Conservation (phyloP, 176 grass and related monocot species). For the Raddia distichophylla region DNA sequence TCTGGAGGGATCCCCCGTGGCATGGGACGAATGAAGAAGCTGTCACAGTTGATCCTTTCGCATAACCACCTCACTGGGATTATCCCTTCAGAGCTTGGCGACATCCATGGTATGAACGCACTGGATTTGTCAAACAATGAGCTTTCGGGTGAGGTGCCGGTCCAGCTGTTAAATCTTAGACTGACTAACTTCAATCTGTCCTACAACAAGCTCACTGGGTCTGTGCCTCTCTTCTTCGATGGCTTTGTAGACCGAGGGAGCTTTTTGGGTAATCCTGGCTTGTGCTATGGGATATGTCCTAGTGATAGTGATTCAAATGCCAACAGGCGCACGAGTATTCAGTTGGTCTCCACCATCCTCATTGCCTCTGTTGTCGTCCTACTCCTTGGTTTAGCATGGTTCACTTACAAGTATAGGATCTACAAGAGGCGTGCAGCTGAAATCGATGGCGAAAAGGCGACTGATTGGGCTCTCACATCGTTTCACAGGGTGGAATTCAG, state of each 20-base stretch:
- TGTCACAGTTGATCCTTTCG: slow-evolving; percentile 58
- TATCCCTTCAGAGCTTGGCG: slow-evolving; percentile 68
- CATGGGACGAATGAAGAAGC: slow-evolving; percentile 41
- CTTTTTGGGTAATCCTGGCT: slow-evolving; percentile 84
- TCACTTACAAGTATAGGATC: slow-evolving; percentile 41
- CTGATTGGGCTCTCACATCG: slow-evolving; percentile 59
- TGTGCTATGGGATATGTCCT: slow-evolving; percentile 49
- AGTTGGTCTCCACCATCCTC: slow-evolving; percentile 5
- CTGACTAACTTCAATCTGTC: slow-evolving; percentile 68
- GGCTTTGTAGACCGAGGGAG: slow-evolving; percentile 30
- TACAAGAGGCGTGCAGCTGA: slow-evolving; percentile 9
- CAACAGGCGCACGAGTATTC: neutral
- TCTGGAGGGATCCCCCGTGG: slow-evolving; percentile 59
- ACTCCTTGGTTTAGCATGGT: slow-evolving; percentile 34
- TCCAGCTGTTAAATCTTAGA: slow-evolving; percentile 50
- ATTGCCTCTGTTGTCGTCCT: slow-evolving; percentile 20
- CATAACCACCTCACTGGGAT: slow-evolving; percentile 61
- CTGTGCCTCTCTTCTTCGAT: slow-evolving; percentile 46
- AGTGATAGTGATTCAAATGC: neutral
- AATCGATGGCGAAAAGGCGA: neutral
- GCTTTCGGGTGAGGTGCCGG: slow-evolving; percentile 63
- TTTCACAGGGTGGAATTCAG: slow-evolving; percentile 67
- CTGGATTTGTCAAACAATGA: slow-evolving; percentile 78
- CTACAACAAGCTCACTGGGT: slow-evolving; percentile 66
- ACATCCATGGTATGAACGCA: slow-evolving; percentile 39